Conservation (phyloP, 164 flowering plant genomes). For the Umbilicus rupestris region DNA sequence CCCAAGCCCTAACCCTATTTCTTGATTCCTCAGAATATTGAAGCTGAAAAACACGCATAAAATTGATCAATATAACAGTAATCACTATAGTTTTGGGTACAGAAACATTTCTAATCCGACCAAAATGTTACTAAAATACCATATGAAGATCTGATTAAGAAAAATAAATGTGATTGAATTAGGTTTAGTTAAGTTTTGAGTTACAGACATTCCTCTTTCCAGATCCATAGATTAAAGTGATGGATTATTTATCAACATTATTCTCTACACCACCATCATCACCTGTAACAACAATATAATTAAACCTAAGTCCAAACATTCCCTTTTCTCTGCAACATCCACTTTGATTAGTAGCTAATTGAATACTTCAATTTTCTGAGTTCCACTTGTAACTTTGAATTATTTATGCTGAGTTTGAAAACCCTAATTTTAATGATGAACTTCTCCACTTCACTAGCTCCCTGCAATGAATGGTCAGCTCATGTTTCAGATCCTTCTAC, state of each 20-base stretch:
- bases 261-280: background rate
- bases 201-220: background rate
- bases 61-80: too few species aligned
- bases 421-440: background rate
- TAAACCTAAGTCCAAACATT: background rate
- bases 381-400: background rate
- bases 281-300: background rate
- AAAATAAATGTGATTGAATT: too few species aligned
- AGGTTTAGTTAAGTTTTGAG: too few species aligned
- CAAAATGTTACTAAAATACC: too few species aligned
- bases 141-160: too few species aligned
- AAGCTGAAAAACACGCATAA: too few species aligned
- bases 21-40: too few species aligned
- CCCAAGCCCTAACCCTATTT: too few species aligned
- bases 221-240: background rate
- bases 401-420: background rate
- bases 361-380: background rate
- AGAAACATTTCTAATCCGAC: too few species aligned
- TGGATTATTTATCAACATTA: background rate
- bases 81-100: too few species aligned
- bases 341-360: background rate
- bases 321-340: background rate
- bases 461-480: background rate
- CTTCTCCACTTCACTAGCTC: too few species aligned
- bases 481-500: background rate